Evolutionary conservation across 495 filamentous ascomycete species (phyloP).

Genomic region (Chaetomium cochliodes): DNA sequence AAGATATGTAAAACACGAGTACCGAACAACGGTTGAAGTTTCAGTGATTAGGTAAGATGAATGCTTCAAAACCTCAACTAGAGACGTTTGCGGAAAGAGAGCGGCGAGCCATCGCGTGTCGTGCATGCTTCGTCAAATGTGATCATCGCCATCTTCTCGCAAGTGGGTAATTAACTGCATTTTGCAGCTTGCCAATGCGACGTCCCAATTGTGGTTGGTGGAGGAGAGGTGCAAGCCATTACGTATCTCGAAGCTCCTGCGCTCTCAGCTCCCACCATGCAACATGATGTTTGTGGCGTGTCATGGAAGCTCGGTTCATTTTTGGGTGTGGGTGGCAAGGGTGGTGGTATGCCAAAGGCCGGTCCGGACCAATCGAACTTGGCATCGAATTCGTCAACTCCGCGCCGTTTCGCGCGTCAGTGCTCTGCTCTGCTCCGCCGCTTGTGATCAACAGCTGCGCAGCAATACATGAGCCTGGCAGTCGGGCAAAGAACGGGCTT

Average conservation of each 20-base stretch:
- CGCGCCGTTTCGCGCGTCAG: conserved; percentile 29
- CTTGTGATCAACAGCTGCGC: background rate
- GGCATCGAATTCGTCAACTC: conserved; percentile 31
- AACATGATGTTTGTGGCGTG: conserved; percentile 36
- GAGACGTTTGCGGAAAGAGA: background rate
- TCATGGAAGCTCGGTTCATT: conserved; percentile 37
- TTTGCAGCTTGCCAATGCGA: background rate
- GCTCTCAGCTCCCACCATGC: conserved; percentile 16
- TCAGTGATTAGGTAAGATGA: conserved; percentile 25
- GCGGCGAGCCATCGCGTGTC: background rate
- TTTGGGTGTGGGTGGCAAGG: conserved; percentile 12
- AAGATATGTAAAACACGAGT: background rate
- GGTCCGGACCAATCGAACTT: conserved; percentile 5
- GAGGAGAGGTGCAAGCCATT: conserved; percentile 32
- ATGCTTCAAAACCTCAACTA: conserved; percentile 2
- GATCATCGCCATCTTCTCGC: background rate
- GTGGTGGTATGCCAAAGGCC: background rate
- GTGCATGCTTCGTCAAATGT: background rate
- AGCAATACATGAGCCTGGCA: no score
- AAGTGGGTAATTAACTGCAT: background rate
- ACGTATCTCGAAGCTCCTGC: conserved; percentile 29
- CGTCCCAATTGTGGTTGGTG: conserved; percentile 7
- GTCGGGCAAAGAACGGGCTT: background rate
- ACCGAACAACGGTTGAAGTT: background rate
- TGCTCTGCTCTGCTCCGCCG: conserved; percentile 5